Conservation (phyloP, 1,284 basidiomycete genomes). For the Marasmius fiardii region DNA sequence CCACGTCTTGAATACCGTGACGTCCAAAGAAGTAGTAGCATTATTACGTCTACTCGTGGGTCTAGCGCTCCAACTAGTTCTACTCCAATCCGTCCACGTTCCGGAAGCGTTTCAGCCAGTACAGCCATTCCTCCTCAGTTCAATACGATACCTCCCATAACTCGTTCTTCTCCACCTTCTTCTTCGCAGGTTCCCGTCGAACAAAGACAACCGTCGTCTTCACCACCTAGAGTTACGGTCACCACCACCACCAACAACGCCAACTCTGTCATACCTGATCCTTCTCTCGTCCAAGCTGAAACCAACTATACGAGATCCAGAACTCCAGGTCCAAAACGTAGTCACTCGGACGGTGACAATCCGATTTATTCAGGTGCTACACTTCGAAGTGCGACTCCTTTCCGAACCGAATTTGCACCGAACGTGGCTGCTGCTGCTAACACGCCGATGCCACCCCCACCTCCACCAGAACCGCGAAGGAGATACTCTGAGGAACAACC, state of each 20-base stretch:
- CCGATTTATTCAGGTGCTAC: conserved; percentile 9
- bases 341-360: conserved; percentile 20
- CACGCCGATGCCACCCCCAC: background rate
- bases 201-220: background rate
- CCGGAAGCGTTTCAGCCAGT: background rate
- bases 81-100: background rate
- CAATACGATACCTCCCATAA: background rate
- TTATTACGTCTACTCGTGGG: background rate
- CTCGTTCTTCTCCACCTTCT: background rate
- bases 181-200: background rate
- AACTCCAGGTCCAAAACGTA: conserved; percentile 13
- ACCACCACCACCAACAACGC: background rate
- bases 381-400: conserved; percentile 9
- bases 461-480: conserved; percentile 22
- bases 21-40: background rate
- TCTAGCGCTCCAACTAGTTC: background rate
- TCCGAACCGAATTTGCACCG: conserved; percentile 10
- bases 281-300: background rate
- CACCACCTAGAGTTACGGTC: background rate
- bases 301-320: background rate
- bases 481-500: conserved; percentile 45
- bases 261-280: background rate
- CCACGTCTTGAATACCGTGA: background rate
- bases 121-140: background rate
- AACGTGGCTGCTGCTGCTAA: background rate